phyloP scores from a whole-genome alignment of 1,139 yeast genomes.

The Lipomyces yarrowii region DNA sequence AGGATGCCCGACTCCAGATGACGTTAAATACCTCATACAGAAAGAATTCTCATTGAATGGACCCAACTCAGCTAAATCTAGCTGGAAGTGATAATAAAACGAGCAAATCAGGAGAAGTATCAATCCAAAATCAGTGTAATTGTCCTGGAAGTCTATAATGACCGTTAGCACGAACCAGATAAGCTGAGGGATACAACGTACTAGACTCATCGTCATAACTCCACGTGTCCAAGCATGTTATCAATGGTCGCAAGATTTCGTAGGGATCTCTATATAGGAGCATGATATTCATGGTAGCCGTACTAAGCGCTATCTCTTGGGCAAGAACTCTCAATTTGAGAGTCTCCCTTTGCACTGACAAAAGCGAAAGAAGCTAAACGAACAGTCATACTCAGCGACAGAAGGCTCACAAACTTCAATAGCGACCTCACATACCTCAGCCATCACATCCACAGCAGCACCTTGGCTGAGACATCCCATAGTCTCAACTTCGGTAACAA shows the following conservation, averaged over 20 bases:
- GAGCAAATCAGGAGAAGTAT: conserved; percentile 55
- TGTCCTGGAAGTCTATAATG: conserved; percentile 62
- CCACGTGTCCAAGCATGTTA: conserved; percentile 30
- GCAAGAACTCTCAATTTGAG: conserved; percentile 52
- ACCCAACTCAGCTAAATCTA: conserved; percentile 10
- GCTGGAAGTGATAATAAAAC: conserved; percentile 49
- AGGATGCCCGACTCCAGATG: conserved; percentile 23
- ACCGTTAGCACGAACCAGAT: conserved; percentile 38
- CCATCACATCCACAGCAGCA: conserved; percentile 15
- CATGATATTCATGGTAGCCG: conserved; percentile 50
- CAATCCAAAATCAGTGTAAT: conserved; percentile 68
- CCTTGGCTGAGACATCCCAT: conserved; percentile 31
- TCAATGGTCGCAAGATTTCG: conserved; percentile 36
- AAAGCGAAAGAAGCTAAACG: conserved; percentile 34
- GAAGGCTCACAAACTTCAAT: conserved; percentile 33
- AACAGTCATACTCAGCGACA: conserved; percentile 33
- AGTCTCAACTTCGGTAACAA: conserved; percentile 35
- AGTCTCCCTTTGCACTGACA: conserved; percentile 38
- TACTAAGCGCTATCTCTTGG: conserved; percentile 50
- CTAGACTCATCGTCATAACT: conserved; percentile 31
- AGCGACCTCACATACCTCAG: conserved; percentile 4
- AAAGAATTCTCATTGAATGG: conserved; percentile 26
- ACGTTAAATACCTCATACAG: conserved; percentile 12
- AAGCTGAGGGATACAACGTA: conserved; percentile 9
- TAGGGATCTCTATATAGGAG: conserved; percentile 41